Conservation (phyloP, 331 rosid species). For the Arachis monticola region DNA sequence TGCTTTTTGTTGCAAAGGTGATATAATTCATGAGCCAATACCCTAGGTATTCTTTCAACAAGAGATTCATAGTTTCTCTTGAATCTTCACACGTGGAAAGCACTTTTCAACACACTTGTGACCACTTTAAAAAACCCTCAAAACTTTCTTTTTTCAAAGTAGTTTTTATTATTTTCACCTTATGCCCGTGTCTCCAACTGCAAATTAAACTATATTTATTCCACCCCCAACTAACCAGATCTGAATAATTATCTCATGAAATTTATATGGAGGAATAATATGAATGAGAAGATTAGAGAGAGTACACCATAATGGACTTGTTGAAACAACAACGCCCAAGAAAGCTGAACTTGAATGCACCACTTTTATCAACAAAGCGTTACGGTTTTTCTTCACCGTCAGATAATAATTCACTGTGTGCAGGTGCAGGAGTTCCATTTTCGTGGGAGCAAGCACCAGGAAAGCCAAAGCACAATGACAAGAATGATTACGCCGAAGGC, state of each 20-base stretch:
- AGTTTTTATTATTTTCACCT: conserved; percentile 55
- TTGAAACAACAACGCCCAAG: conserved; percentile 48
- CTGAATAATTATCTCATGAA: conserved; percentile 29
- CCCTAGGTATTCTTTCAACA: too few relatives aligned
- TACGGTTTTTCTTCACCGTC: neutral
- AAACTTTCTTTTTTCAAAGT: too few relatives aligned
- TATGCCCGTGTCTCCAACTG: conserved; percentile 54
- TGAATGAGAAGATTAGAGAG: conserved; percentile 18
- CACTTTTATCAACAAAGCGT: conserved; percentile 74
- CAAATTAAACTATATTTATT: conserved; percentile 37
- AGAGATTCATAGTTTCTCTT: conserved; percentile 18
- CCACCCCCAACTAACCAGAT: conserved; percentile 45
- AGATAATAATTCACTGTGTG: neutral
- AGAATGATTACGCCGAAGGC: conserved; percentile 16
- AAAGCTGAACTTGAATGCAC: conserved; percentile 71
- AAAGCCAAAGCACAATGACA: conserved; percentile 56
- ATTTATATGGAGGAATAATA: conserved; percentile 17
- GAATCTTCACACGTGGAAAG: conserved; percentile 36
- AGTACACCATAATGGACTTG: conserved; percentile 37
- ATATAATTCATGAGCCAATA: too few relatives aligned
- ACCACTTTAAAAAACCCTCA: conserved; percentile 42
- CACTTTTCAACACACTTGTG: conserved; percentile 48
- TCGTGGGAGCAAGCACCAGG: conserved; percentile 87
- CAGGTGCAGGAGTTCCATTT: conserved; percentile 70
- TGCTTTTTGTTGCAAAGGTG: too few relatives aligned